These are phyloP conservation scores for Colletotrichum liaoningense DNA, from an alignment of 2,329 filamentous ascomycete genomes.

Conservation along the genomic window DNA sequence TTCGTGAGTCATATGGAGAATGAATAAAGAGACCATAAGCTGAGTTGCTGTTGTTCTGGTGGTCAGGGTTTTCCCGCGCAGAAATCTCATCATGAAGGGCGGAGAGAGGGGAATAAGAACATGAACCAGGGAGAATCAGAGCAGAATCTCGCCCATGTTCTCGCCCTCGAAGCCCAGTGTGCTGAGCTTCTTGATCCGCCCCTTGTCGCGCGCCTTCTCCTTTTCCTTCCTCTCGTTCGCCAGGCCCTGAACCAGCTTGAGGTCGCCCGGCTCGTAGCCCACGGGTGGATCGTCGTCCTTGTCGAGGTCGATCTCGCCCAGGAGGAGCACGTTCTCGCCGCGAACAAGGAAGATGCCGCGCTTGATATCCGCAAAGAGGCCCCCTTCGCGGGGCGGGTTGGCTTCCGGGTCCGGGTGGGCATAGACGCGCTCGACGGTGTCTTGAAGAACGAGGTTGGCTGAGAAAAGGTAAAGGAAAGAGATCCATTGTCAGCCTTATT, in stretches of 20 bases:
- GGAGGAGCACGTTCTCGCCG: conserved; percentile 95
- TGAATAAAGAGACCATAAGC: not conserved
- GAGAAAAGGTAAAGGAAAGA: not conserved
- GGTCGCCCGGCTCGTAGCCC: conserved; percentile 73
- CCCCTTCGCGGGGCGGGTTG: conserved; percentile 47
- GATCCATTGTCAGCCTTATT: not conserved
- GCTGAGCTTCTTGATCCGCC: conserved; percentile 75
- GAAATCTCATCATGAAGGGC: not conserved
- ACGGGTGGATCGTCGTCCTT: conserved; percentile 88
- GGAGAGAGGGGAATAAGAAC: not conserved
- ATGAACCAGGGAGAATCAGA: conserved; percentile 55
- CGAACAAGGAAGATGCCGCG: conserved; percentile 92
- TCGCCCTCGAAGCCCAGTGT: conserved; percentile 90
- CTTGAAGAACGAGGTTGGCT: conserved; percentile 96
- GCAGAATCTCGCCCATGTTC: conserved; percentile 79
- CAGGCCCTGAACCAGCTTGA: conserved; percentile 76
- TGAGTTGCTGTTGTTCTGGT: not conserved
- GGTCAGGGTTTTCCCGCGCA: not conserved
- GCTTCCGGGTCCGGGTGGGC: conserved; percentile 54
- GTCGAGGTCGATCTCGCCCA: conserved; percentile 97
- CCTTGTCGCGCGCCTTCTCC: conserved; percentile 80
- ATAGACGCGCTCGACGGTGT: conserved; percentile 90
- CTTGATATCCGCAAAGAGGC: conserved; percentile 84
- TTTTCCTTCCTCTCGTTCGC: conserved; percentile 77
- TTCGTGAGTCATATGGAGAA: conserved; percentile 25